Conservation (phyloP, 2,329 filamentous ascomycete species). For the Alternaria arbusti region DNA sequence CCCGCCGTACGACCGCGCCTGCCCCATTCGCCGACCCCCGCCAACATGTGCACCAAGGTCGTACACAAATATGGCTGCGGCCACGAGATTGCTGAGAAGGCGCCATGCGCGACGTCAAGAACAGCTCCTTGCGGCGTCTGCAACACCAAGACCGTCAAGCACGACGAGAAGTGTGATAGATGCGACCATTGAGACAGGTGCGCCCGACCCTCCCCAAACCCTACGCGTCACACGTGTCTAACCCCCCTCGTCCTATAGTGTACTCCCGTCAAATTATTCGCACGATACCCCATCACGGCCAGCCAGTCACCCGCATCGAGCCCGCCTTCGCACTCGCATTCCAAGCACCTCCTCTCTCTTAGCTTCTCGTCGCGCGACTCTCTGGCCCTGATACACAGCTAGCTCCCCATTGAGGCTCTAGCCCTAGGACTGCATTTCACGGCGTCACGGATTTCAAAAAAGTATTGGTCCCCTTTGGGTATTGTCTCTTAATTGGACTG, state of each 20-base stretch:
- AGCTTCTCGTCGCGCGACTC: constrained; percentile 28
- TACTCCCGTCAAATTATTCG: constrained; percentile 39
- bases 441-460: constrained; percentile 49
- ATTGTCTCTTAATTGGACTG: constrained; percentile 36
- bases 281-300: constrained; percentile 43
- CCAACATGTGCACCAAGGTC: constrained; percentile 56
- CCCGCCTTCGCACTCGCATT: constrained; percentile 30
- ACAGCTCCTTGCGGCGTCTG: constrained; percentile 49
- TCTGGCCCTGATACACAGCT: constrained; percentile 26
- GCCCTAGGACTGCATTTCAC: constrained; percentile 48
- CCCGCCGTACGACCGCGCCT: constrained; percentile 28
- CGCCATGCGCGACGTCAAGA: constrained; percentile 56
- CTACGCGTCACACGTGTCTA: constrained; percentile 34
- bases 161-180: constrained; percentile 56
- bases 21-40: constrained; percentile 19
- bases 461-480: constrained; percentile 49
- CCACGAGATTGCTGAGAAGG: constrained; percentile 52
- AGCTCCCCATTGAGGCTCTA: constrained; percentile 25
- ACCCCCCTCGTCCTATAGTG: constrained; percentile 31
- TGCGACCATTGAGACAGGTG: constrained; percentile 54
- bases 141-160: constrained; percentile 54
- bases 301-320: constrained; percentile 36
- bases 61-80: constrained; percentile 57
- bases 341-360: constrained; percentile 34
- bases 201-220: constrained; percentile 12